A percentile compares a stretch with the other conserved stretches of the same genome.
phyloP scores from a whole-genome alignment of 1,284 basidiomycete species.

The Cronartium quercuum region DNA sequence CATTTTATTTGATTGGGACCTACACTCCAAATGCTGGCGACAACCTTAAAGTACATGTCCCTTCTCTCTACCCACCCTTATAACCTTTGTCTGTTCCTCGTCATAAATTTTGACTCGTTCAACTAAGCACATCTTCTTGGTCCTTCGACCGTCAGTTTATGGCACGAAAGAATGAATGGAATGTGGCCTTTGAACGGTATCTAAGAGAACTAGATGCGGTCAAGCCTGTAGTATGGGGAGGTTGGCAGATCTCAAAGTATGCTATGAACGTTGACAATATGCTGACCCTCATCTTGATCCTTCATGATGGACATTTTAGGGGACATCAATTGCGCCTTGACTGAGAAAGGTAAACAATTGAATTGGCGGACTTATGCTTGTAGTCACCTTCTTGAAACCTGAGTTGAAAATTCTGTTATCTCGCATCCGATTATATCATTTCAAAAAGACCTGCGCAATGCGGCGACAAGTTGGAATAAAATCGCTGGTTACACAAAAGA shows the following conservation, averaged over 20 bases:
- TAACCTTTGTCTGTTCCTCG: background rate
- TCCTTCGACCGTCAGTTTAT: background rate
- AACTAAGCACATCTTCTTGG: background rate
- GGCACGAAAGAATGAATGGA: constrained; percentile 27
- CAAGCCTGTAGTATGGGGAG: constrained; percentile 35
- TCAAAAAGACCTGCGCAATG: constrained; percentile 26
- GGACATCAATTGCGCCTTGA: constrained; percentile 33
- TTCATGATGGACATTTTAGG: background rate
- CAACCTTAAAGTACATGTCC: constrained; percentile 6
- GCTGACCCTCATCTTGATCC: background rate
- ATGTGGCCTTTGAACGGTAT: constrained; percentile 32
- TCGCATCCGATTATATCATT: background rate
- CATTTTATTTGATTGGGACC: constrained; percentile 28
- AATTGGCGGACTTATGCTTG: background rate
- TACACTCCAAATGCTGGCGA: constrained; percentile 35
- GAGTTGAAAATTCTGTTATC: background rate
- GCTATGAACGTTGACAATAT: background rate
- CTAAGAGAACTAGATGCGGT: constrained; percentile 16
- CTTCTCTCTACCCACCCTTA: background rate
- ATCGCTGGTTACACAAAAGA: constrained; percentile 29
- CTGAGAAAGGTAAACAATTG: constrained; percentile 17
- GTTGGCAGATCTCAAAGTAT: background rate
- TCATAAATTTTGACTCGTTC: background rate
- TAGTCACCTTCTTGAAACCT: background rate
- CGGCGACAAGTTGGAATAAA: constrained; percentile 29